Base-by-base conservation (phyloP, 106 monocot genomes). In the Ottelia alismoides region DNA sequence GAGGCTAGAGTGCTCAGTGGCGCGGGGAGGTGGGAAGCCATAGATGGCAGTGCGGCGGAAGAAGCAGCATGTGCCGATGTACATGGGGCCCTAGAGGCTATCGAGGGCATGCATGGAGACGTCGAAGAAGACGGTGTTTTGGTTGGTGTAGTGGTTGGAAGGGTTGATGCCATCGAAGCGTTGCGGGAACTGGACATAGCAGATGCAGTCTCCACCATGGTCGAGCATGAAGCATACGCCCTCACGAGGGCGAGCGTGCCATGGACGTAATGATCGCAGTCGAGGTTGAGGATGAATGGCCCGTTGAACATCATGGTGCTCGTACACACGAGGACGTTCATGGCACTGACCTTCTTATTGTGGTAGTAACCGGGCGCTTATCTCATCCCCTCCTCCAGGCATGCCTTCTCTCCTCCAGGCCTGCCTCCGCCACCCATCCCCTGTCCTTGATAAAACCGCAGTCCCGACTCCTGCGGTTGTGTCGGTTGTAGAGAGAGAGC, bases 171-270 rank as follows among this genome's bases (percentile, higher is more conserved):
- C 94, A 30, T 96, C 94, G 19, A 96, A 96, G 46, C 94, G 54
- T 69, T 96, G 94, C 0, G 88, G 94, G 55, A 96, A 96, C 49
- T 96, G 94, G n/a, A 96, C 94, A 26, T 73, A 96, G 57, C 94
- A 88, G 31, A 88, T 74, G 10, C 94, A 52, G 53, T 96, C 94
- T 16, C 94, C 94, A 3, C 94, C 94, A 2, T 79, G 49, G 60
- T 96, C 94, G 2, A 96, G 81, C 94, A 96, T 96, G 81, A 96
- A 96, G 58, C 94, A 96, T 74, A 96, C 89, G 0, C 76, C 84
- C 47, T 96, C 94, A 17, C 94, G 27, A 96, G 48, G n/a, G 88
- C 88, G 27, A 57, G 18, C 25, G 94, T 85, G 69, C 82, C 81
- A 82, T 84, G 53, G 47, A 96, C 28, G 65, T 96, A 96, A 66